Evolutionary conservation across 2,329 filamentous ascomycete species (phyloP), one percentile per base, ranked within the genome.

Genomic region (Fusarium circinatum): DNA sequence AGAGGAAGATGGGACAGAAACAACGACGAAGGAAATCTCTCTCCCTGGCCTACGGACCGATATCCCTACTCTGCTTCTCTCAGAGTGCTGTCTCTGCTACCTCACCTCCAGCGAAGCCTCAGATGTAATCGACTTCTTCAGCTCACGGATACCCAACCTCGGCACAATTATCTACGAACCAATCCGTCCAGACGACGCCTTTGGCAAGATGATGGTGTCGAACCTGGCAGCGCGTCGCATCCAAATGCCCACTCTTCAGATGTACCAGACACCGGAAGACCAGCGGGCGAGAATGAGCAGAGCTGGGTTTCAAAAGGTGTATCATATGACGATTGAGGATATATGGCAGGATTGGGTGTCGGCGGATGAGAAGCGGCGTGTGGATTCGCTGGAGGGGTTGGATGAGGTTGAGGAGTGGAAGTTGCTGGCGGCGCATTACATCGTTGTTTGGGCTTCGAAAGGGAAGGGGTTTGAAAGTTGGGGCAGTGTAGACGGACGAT

Each of bases 351-450:
- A 83, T 3, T 98, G 96, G 95, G 86, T 97, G 7, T 79, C 80
- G 0, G 79, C 86, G 2, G 84, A 85, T 5, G 96, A 98, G 83
- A 95, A 94, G 82, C 91, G 93, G 78, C 86, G 95, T 54, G 90
- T 98, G 3, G 92, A 95, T 73, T 83, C 85, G 17, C 81, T 98
- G 32, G 95, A 99, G 81, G 95, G 96, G 78, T 82, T 99, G 71
- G 96, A 99, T 83, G 96, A 99, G 83, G 88, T 98, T 30, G 96
- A 99, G 83, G 96, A 99, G 84, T 97, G 96, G 93, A 88, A 92
- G 78, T 83, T 99, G 75, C 83, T 99, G 76, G 94, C 95, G 2
- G 90, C 89, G 73, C 96, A 99, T 85, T 99, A 99, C 79, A 91
- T 95, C 73, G 88, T 99, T 48, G 91, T 91, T 8, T 98, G 96